Base-by-base conservation (phyloP, 208 protist genomes). In the Angomonas deanei region DNA sequence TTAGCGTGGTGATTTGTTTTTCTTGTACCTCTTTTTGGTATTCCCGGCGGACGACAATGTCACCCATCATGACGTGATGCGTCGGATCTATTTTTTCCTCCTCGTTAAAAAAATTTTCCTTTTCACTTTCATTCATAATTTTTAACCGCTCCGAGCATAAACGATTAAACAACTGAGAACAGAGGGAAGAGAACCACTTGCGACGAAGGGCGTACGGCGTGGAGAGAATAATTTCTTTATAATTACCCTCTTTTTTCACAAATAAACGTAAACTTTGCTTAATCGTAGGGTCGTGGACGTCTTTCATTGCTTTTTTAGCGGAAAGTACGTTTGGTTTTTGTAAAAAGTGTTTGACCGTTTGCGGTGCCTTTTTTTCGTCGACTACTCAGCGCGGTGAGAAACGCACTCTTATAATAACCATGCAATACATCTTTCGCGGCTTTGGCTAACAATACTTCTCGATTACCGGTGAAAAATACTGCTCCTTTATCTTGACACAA, bases 161-260 rank as follows among this genome's bases (percentile, higher is more conserved):
- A 24, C 52, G 72, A 50, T 96, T 96, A 84, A 86, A 96, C 28
- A 92, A 82, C 10, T 73, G 61, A 33, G 73, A 74, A 1, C 86
- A 81, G 61, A 95, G 72, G 26, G 86, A 83, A 53, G 83, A 88
- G 23, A 93, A 66, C 86, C 89, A 95, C 21, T 82, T 77, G 2
- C 84, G 78, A 0, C 89, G 83, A 82, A 74, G 86, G 19, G 79
- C 80, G 49, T 91, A 95, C 33, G 89, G 89, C 2, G 68, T 71
- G 1, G 23, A 42, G 15, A 15, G 15, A 42, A 42, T 15, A 15
- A 26, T 28, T 53, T 6, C 23, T 17, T 53, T 53, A 53, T 53
- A 28, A 53, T 53, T 53, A 27, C 23, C 23, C 5, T 53, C 19
- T 28, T 53, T 53, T 28, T 27, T 27, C 5, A 53, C 19, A 26